A percentile compares a stretch with the other conserved stretches of the same genome.
Evolutionary conservation across 208 protist genomes (phyloP).

Genomic region (Wallacemonas rigidus): DNA sequence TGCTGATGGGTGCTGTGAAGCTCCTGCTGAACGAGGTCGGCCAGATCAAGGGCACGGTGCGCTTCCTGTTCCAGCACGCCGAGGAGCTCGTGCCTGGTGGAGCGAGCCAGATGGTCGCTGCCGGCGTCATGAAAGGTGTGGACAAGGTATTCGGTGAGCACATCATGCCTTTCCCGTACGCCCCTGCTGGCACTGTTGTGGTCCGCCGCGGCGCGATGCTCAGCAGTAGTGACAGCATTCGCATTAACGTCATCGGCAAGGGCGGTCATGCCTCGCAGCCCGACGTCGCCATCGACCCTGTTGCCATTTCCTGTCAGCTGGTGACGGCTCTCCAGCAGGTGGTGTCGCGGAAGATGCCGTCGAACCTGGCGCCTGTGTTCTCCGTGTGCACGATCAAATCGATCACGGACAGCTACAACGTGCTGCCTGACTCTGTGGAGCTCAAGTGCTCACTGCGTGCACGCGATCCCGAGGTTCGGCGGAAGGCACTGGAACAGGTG

Average conservation of each 20-base stretch:
- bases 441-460: conserved; percentile 56
- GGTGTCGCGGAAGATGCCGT: conserved; percentile 44
- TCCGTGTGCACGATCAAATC: conserved; percentile 42
- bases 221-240: conserved; percentile 32
- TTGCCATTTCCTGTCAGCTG: conserved; percentile 39
- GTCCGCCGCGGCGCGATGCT: conserved; percentile 27
- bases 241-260: conserved; percentile 37
- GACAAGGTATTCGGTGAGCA: conserved; percentile 63
- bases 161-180: conserved; percentile 21
- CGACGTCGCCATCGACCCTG: conserved; percentile 52
- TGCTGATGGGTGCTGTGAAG: conserved; percentile 56
- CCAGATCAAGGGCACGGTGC: conserved; percentile 58
- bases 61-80: conserved; percentile 72
- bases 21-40: conserved; percentile 50
- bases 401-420: conserved; percentile 54
- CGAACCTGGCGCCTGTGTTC: conserved; percentile 42
- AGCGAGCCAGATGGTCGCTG: conserved; percentile 49
- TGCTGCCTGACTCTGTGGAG: conserved; percentile 52
- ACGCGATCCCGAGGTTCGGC: conserved; percentile 32
- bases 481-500: conserved; percentile 28
- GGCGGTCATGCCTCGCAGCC: conserved; percentile 69
- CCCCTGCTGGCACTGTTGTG: not conserved
- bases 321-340: conserved; percentile 57
- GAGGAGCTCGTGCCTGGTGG: conserved; percentile 62
- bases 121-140: conserved; percentile 42